Percentiles rank a stretch among this genome's conserved stretches.
phyloP scores from a whole-genome alignment of 345 rosid species.

The Eutrema japonicum region DNA sequence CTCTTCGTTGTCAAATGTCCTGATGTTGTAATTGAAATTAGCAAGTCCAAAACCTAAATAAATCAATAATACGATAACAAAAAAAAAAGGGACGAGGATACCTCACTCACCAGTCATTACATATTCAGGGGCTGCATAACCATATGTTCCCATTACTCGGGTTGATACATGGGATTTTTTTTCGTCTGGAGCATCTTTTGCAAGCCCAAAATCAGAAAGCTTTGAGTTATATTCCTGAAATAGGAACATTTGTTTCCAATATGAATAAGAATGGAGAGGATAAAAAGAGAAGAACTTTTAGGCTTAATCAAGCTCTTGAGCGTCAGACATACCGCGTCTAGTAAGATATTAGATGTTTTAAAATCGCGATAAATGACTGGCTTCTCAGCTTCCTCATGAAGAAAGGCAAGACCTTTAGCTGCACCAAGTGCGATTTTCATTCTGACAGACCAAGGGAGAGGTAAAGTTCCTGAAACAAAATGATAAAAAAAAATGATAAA shows the following conservation, averaged over 20 bases:
- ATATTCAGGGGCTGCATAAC: constrained; percentile 90
- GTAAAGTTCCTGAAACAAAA: constrained; percentile 64
- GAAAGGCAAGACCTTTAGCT: constrained; percentile 83
- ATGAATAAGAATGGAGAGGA: not conserved
- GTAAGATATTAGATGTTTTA: constrained; percentile 76
- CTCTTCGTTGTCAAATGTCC: constrained; percentile 84
- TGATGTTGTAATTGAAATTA: constrained; percentile 24
- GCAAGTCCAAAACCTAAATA: not conserved
- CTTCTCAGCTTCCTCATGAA: constrained; percentile 84
- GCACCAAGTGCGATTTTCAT: constrained; percentile 85
- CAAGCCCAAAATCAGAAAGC: constrained; percentile 88
- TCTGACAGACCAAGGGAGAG: constrained; percentile 87
- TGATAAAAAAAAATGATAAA: not conserved
- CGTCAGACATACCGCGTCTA: constrained; percentile 63
- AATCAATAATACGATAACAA: not conserved
- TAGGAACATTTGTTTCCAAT: constrained; percentile 16
- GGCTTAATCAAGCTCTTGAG: not conserved
- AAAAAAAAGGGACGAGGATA: not conserved
- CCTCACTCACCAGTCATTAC: constrained; percentile 74
- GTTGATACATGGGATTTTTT: constrained; percentile 86
- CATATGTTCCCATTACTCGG: constrained; percentile 86
- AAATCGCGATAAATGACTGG: constrained; percentile 87
- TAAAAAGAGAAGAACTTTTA: not conserved
- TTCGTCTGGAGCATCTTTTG: constrained; percentile 86
- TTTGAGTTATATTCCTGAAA: constrained; percentile 83